Conservation (phyloP, 2,329 filamentous ascomycete genomes). For the Fusarium illudens region DNA sequence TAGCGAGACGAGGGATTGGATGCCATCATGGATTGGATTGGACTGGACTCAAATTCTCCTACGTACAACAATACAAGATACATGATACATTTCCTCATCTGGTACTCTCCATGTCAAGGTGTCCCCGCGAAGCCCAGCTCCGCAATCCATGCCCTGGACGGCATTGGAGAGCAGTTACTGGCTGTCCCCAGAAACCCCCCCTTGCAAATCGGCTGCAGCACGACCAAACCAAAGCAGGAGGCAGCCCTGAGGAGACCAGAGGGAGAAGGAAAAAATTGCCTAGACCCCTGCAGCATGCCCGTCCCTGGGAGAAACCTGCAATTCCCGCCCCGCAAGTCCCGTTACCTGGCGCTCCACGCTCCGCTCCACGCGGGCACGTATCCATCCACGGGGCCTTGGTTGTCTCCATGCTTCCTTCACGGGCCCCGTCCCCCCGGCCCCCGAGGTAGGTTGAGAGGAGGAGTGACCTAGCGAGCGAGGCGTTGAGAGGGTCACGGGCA, state of each 20-base stretch:
- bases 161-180: background rate
- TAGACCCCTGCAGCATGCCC: constrained; percentile 23
- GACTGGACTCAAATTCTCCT: constrained; percentile 19
- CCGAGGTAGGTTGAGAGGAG: constrained; percentile 35
- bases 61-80: constrained; percentile 7
- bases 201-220: constrained; percentile 13
- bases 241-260: background rate
- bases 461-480: background rate
- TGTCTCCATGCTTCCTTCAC: constrained; percentile 28
- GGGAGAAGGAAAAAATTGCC: constrained; percentile 16
- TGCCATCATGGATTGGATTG: constrained; percentile 1
- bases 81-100: background rate
- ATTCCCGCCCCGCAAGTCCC: constrained; percentile 32
- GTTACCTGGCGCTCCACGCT: constrained; percentile 1
- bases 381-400: constrained; percentile 8
- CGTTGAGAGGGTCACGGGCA: constrained; percentile 4
- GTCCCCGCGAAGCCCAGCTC: constrained; percentile 17
- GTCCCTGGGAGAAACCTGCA: constrained; percentile 21
- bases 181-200: constrained; percentile 31
- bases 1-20: background rate
- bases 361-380: background rate
- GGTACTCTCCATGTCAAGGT: constrained; percentile 9
- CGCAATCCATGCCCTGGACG: constrained; percentile 4
- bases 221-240: background rate
- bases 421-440: constrained; percentile 30